A percentile compares a stretch with the other conserved stretches of the same genome.
Evolutionary conservation across 1,284 basidiomycete species (phyloP).

Genomic region (Somion occarium): DNA sequence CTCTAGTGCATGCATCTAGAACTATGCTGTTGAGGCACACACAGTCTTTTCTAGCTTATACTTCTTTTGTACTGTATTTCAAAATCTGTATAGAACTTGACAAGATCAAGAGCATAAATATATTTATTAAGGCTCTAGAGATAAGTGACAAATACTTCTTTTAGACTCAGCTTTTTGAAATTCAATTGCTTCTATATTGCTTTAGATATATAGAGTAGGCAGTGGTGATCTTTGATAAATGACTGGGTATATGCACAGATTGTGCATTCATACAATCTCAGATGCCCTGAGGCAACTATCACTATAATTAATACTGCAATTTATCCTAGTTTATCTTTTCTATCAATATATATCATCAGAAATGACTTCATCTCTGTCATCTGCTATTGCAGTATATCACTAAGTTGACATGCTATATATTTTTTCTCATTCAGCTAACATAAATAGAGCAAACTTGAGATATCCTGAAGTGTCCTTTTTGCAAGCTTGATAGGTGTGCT

Average conservation of each 20-base stretch:
- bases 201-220: background rate
- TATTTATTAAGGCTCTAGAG: slow-evolving; percentile 26
- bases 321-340: background rate
- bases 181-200: background rate
- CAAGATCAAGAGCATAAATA: slow-evolving; percentile 25
- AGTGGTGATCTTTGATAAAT: background rate
- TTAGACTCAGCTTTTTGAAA: background rate
- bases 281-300: background rate
- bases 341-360: background rate
- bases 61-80: slow-evolving; percentile 12
- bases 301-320: background rate
- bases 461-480: background rate
- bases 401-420: background rate
- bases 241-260: background rate
- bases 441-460: background rate
- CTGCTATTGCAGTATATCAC: background rate
- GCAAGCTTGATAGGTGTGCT: background rate
- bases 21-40: slow-evolving; percentile 18
- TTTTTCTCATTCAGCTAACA: background rate
- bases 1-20: slow-evolving; percentile 27
- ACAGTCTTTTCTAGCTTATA: slow-evolving; percentile 18
- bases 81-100: slow-evolving; percentile 16
- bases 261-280: background rate
- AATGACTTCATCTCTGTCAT: background rate
- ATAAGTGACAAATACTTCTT: slow-evolving; percentile 8